A percentile compares a stretch with the other conserved stretches of the same genome.
These are phyloP conservation scores for Tetraselmis striata DNA, from an alignment of 139 green algal species.

Conservation along the genomic window DNA sequence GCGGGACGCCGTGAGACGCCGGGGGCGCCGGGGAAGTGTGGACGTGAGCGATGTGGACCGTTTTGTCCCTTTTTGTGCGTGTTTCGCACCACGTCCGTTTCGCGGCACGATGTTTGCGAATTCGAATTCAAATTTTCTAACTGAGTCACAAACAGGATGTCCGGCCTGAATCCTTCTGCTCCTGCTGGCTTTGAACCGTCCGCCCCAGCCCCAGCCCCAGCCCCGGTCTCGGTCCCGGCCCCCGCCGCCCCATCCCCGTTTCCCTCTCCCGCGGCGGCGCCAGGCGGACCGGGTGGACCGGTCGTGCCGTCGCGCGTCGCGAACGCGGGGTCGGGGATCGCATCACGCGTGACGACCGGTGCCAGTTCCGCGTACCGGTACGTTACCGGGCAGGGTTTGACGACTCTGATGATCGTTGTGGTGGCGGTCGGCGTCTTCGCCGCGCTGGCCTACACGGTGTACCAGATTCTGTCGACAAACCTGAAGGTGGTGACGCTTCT, in stretches of 20 bases:
- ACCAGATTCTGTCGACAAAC: not conserved
- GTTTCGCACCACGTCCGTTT: too few species aligned
- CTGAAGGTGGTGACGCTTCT: not conserved
- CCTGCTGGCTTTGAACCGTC: not conserved
- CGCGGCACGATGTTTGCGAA: not conserved
- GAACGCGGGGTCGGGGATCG: not conserved
- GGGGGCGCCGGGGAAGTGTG: too few species aligned
- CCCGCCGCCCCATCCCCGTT: too few species aligned
- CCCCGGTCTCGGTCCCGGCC: not conserved
- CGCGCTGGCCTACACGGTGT: not conserved
- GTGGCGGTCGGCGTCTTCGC: not conserved
- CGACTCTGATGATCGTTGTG: not conserved
- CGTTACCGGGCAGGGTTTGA: not conserved
- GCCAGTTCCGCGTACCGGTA: not conserved
- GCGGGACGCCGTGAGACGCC: too few species aligned
- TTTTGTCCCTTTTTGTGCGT: too few species aligned
- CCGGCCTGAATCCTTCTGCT: not conserved
- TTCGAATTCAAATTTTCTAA: not conserved
- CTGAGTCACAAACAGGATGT: not conserved
- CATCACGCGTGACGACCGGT: not conserved
- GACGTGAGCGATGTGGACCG: too few species aligned
- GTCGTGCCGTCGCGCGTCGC: not conserved
- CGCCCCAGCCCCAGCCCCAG: not conserved
- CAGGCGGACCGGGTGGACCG: too few species aligned
- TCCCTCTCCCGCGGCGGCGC: not conserved